Percentiles rank a stretch among this genome's conserved stretches.
These are phyloP conservation scores for Panus rudis DNA, from an alignment of 768 basidiomycete species.

Conservation along the genomic window DNA sequence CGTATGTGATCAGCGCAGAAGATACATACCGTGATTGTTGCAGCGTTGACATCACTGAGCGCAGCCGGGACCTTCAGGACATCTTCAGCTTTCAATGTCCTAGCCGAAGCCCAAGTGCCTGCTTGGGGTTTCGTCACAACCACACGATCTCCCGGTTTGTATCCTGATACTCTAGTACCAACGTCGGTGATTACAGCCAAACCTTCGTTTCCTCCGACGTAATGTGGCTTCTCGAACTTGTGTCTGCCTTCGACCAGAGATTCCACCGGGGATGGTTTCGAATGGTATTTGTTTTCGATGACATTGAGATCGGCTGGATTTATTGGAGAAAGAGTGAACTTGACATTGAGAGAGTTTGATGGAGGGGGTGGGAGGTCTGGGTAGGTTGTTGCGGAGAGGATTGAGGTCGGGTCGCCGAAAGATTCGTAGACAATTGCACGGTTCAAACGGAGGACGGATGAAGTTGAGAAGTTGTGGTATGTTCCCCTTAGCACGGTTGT, in stretches of 20 bases:
- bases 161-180: slow-evolving; percentile 42
- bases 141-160: slow-evolving; percentile 65
- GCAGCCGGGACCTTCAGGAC: slow-evolving; percentile 52
- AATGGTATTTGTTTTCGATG: slow-evolving; percentile 77
- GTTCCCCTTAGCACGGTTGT: no score
- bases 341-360: slow-evolving; percentile 55
- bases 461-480: slow-evolving; percentile 10
- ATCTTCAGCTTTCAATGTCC: slow-evolving; percentile 46
- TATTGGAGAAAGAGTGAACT: slow-evolving; percentile 64
- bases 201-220: slow-evolving; percentile 73
- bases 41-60: slow-evolving; percentile 58
- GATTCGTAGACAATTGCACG: slow-evolving; percentile 61
- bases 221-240: slow-evolving; percentile 34
- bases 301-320: slow-evolving; percentile 82
- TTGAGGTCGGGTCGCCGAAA: slow-evolving; percentile 56
- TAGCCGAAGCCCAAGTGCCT: slow-evolving; percentile 70
- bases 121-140: slow-evolving; percentile 58
- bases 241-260: slow-evolving; percentile 23
- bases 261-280: slow-evolving; percentile 40
- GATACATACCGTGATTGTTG: slow-evolving; percentile 60
- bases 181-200: slow-evolving; percentile 58
- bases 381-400: slow-evolving; percentile 47
- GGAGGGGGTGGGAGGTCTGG: slow-evolving; percentile 46
- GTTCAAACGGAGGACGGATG: slow-evolving; percentile 24
- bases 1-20: neutral